phyloP scores from a whole-genome alignment of 2,329 filamentous ascomycete genomes.

The Xylaria sp. region DNA sequence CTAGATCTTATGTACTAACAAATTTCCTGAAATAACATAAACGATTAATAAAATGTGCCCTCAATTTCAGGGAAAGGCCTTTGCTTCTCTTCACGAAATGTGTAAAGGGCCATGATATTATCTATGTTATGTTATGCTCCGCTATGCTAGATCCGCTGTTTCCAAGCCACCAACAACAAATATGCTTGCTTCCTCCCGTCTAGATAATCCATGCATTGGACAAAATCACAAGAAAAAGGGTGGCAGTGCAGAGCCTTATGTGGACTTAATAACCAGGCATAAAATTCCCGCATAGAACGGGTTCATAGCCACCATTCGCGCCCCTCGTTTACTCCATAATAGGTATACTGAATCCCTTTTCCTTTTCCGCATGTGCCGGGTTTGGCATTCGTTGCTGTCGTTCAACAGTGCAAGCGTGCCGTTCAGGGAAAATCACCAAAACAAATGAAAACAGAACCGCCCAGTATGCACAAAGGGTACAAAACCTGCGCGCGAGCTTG shows the following conservation, averaged over 20 bases:
- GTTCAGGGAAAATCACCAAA: slow-evolving; percentile 8
- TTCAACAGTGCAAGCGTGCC: slow-evolving; percentile 12
- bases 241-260: slow-evolving; percentile 11
- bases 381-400: slow-evolving; percentile 2
- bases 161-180: slow-evolving; percentile 8
- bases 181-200: slow-evolving; percentile 18
- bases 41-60: background rate
- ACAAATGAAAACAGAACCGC: background rate
- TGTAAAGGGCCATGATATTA: slow-evolving; percentile 17
- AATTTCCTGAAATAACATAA: background rate
- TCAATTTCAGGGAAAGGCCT: background rate
- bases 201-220: slow-evolving; percentile 20
- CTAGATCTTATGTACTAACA: no score
- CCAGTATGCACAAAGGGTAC: slow-evolving; percentile 19
- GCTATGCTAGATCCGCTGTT: slow-evolving; percentile 15
- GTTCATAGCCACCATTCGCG: slow-evolving; percentile 8
- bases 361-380: slow-evolving; percentile 10
- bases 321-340: slow-evolving; percentile 7
- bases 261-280: background rate
- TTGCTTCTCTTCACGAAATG: slow-evolving; percentile 18
- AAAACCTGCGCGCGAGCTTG: slow-evolving; percentile 14
- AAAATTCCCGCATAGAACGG: background rate
- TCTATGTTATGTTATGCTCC: slow-evolving; percentile 28
- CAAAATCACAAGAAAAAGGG: slow-evolving; percentile 4
- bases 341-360: slow-evolving; percentile 10